phyloP scores from a whole-genome alignment of 495 filamentous ascomycete species.

The Penicillium pulvis region DNA sequence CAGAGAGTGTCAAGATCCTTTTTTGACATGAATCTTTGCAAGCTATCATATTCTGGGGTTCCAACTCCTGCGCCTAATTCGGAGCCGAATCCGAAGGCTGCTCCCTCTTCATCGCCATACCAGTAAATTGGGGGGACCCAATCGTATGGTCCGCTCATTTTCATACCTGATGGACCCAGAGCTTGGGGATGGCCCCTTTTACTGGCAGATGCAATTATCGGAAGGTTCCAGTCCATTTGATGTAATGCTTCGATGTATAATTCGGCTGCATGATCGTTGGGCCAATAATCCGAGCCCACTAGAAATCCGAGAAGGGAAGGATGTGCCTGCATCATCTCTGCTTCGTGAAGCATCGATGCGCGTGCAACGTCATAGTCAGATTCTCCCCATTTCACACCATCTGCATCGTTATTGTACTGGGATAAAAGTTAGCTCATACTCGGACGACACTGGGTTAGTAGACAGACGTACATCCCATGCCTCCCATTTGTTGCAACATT shows the following conservation, averaged over 20 bases:
- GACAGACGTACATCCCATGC: conserved; percentile 48
- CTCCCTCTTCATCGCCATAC: conserved; percentile 54
- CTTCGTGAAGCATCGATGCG: conserved; percentile 60
- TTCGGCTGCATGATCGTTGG: conserved; percentile 54
- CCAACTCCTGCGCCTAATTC: conserved; percentile 64
- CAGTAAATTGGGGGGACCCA: conserved; percentile 69
- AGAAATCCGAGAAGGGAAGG: conserved; percentile 59
- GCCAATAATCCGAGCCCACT: conserved; percentile 65
- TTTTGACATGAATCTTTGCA: conserved; percentile 55
- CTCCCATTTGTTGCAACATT: conserved; percentile 73
- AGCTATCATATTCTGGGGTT: conserved; percentile 56
- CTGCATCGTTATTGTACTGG: conserved; percentile 56
- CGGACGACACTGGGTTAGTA: background rate
- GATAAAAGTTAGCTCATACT: background rate
- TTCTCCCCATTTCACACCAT: conserved; percentile 49
- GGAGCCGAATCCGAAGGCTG: conserved; percentile 64
- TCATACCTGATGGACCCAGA: conserved; percentile 60
- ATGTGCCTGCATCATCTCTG: conserved; percentile 59
- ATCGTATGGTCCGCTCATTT: conserved; percentile 70
- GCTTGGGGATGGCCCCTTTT: conserved; percentile 53
- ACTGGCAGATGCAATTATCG: conserved; percentile 59
- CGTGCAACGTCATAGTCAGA: conserved; percentile 57
- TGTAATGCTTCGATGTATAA: conserved; percentile 53
- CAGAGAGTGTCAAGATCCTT: conserved; percentile 56
- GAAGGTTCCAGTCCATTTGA: conserved; percentile 56